These are phyloP conservation scores for Debaryomyces tyrocola DNA, from an alignment of 805 yeast species.

Conservation along the genomic window DNA sequence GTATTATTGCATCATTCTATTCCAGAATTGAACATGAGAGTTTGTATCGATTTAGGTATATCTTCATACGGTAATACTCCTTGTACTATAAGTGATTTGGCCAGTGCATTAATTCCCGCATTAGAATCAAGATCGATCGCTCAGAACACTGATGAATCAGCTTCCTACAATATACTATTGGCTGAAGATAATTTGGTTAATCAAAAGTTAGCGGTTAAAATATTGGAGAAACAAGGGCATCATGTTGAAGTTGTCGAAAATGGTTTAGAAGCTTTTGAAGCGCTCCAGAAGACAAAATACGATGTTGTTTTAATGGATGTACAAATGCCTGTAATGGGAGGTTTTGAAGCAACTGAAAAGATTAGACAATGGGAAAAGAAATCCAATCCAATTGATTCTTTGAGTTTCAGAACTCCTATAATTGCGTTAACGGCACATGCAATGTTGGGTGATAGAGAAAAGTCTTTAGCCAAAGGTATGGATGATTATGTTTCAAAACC, in stretches of 20 bases:
- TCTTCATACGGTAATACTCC: conserved; percentile 89
- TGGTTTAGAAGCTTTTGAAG: conserved; percentile 80
- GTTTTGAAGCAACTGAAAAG: conserved; percentile 85
- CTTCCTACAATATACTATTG: conserved; percentile 68
- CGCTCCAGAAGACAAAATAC: conserved; percentile 62
- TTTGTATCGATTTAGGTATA: conserved; percentile 82
- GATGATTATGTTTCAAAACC: conserved; percentile 90
- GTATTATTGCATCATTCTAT: conserved; percentile 75
- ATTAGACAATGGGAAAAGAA: conserved; percentile 88
- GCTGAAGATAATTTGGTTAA: conserved; percentile 89
- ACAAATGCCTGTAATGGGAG: conserved; percentile 96
- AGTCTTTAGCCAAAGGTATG: conserved; percentile 86
- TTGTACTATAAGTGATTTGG: conserved; percentile 76
- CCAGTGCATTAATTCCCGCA: conserved; percentile 82
- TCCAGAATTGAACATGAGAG: conserved; percentile 75
- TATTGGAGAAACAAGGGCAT: conserved; percentile 84
- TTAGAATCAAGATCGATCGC: conserved; percentile 80
- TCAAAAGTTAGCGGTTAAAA: conserved; percentile 83
- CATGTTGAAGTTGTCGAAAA: conserved; percentile 82
- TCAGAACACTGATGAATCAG: conserved; percentile 74
- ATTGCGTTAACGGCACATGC: conserved; percentile 93
- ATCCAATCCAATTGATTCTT: conserved; percentile 66
- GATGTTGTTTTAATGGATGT: conserved; percentile 91
- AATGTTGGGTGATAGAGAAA: conserved; percentile 88
- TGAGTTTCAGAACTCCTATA: conserved; percentile 77